A percentile compares a stretch with the other conserved stretches of the same genome.
phyloP scores from a whole-genome alignment of 805 yeast species.

The Candida wancherniae region DNA sequence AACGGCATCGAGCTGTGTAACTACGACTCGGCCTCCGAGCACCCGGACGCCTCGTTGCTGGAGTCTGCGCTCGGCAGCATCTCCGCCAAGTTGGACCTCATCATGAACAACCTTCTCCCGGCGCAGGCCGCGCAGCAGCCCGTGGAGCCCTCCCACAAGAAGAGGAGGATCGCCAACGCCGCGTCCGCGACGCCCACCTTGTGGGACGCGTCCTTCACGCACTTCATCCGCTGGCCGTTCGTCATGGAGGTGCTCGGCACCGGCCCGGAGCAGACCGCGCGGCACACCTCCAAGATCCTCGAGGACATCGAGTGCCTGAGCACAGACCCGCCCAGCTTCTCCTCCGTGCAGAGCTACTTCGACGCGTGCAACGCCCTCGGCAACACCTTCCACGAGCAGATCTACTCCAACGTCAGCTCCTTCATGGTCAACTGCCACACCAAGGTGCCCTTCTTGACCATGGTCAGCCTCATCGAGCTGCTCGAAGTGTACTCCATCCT shows the following conservation, averaged over 20 bases:
- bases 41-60: slow-evolving; percentile 10
- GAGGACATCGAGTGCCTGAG: slow-evolving; percentile 3
- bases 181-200: not conserved
- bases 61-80: slow-evolving; percentile 27
- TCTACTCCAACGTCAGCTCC: slow-evolving; percentile 21
- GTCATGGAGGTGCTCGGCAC: slow-evolving; percentile 15
- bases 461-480: slow-evolving; percentile 25
- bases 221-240: slow-evolving; percentile 27
- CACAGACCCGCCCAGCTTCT: not conserved
- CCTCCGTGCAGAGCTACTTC: slow-evolving; percentile 14
- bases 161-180: slow-evolving; percentile 1
- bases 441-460: slow-evolving; percentile 30
- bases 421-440: slow-evolving; percentile 30
- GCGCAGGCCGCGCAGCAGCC: slow-evolving; percentile 12
- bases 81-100: slow-evolving; percentile 25
- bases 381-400: slow-evolving; percentile 15
- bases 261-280: slow-evolving; percentile 9
- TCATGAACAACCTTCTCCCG: slow-evolving; percentile 21
- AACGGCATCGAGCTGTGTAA: slow-evolving; percentile 26
- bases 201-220: slow-evolving; percentile 34
- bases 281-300: slow-evolving; percentile 4
- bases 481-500: slow-evolving; percentile 24
- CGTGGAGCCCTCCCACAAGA: slow-evolving; percentile 1
- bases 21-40: slow-evolving; percentile 25
- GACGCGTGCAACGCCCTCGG: slow-evolving; percentile 16